Evolutionary conservation across 2,329 filamentous ascomycete species (phyloP), one percentile per base, ranked within the genome.

Genomic region (Calonectria crousiana): DNA sequence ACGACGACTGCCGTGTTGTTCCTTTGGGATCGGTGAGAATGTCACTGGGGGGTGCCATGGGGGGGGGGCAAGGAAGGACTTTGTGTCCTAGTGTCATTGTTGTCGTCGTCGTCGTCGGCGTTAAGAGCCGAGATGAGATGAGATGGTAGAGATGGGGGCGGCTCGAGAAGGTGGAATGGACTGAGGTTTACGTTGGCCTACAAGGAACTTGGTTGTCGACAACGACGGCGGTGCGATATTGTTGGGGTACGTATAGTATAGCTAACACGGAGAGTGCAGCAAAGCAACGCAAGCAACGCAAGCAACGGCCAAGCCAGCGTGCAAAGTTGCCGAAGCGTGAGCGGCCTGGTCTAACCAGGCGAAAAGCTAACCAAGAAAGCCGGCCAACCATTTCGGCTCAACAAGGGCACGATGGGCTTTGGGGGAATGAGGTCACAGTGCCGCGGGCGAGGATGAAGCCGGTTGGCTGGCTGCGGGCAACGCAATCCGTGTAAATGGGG

Each of bases 131-230:
- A 62, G 44, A 68, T 47, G 38, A 49, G 28, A 36, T 69, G 38
- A 23, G 66, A n/a, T 41, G 36, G 23, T 3, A 62, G 11, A 23
- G 34, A 23, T 38, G 20, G 34, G 14, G 14, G 56, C n/a, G 36
- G 30, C 52, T 56, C 30, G 3, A 56, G 52, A 53, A 53, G 30
- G 52, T 32, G 32, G 44, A 60, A 60, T 36, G 44, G 52, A 62
- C 58, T 38, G 32, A 67, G 41, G 32, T 51, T 56, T 64, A n/a
- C 51, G 64, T 34, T 32, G 51, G 38, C 38, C 34, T 44, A 62
- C 62, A 67, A 72, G 52, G 62, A 72, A 44, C 52, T 64, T 64
- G 67, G 67, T 23, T 51, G 56, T 52, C 23, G 30, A 56, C 16
- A 13, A 38, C 36, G 58, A 38, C 14, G 16, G 8, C 38, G 41